These are phyloP conservation scores for Colletotrichum sp. DNA, from an alignment of 2,329 filamentous ascomycete genomes.

Conservation along the genomic window DNA sequence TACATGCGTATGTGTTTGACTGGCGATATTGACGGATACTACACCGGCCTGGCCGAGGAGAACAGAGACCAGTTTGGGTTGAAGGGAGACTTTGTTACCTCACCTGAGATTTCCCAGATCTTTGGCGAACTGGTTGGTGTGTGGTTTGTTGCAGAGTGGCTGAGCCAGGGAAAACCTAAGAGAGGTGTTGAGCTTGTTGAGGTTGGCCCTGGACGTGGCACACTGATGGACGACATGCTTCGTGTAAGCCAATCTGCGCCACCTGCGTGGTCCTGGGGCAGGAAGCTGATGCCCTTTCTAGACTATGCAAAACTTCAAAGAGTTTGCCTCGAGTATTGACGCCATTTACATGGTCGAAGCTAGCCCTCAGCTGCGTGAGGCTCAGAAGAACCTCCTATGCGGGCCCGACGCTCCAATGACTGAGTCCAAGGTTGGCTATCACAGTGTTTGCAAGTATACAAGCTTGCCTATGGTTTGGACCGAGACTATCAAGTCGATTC, in stretches of 20 bases:
- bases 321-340: constrained; percentile 77
- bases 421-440: constrained; percentile 74
- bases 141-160: constrained; percentile 97
- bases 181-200: constrained; percentile 88
- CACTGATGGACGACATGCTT: constrained; percentile 95
- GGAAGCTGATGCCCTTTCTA: constrained; percentile 35
- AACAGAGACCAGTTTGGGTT: constrained; percentile 88
- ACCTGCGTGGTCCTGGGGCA: not conserved
- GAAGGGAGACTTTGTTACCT: constrained; percentile 95
- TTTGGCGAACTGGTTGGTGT: constrained; percentile 94
- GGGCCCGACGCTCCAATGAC: constrained; percentile 69
- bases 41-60: constrained; percentile 74
- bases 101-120: constrained; percentile 94
- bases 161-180: constrained; percentile 79
- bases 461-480: constrained; percentile 84
- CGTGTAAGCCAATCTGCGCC: constrained; percentile 59
- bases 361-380: constrained; percentile 75
- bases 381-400: constrained; percentile 84
- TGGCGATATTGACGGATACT: constrained; percentile 89
- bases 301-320: constrained; percentile 85
- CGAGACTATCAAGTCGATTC: constrained; percentile 85
- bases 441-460: constrained; percentile 77
- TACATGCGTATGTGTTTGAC: constrained; percentile 99
- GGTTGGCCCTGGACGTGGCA: constrained; percentile 91
- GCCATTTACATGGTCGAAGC: constrained; percentile 95